Evolutionary conservation across 176 grass and related monocot species (phyloP).

Genomic region (Cymbopogon citratus): DNA sequence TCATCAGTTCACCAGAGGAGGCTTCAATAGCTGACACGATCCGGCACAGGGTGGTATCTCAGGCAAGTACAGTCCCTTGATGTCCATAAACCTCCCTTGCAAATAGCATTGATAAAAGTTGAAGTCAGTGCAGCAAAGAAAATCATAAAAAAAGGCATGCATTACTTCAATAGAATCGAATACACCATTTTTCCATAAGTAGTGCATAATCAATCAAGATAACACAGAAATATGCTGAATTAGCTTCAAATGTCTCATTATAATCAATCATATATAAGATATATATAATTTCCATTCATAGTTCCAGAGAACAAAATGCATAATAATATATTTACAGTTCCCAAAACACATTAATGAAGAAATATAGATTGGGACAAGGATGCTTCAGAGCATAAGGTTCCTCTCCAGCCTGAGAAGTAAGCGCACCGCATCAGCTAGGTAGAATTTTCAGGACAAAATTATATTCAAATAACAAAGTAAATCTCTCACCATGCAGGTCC

Average conservation of each 20-base stretch:
- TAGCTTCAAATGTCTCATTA: constrained; percentile 10
- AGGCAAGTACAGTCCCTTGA: constrained; percentile 48
- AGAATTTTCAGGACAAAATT: not conserved
- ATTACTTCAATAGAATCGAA: too few relatives aligned
- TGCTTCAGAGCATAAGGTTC: constrained; percentile 3
- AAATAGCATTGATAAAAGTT: constrained; percentile 13
- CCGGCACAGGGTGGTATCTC: constrained; percentile 79
- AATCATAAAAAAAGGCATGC: not conserved
- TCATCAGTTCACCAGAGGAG: constrained; percentile 36
- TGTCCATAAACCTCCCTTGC: constrained; percentile 5
- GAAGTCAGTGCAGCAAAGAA: not conserved
- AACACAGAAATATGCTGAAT: not conserved
- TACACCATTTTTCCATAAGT: not conserved
- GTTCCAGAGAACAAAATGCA: not conserved
- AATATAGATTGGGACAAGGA: not conserved
- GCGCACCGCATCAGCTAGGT: not conserved
- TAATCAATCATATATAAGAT: not conserved
- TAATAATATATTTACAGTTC: constrained; percentile 9
- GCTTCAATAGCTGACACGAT: constrained; percentile 55
- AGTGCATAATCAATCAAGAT: constrained; percentile 12
- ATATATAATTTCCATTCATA: not conserved
- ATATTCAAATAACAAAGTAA: constrained; percentile 17
- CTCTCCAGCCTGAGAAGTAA: not conserved
- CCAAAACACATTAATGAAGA: not conserved
- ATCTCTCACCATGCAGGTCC: constrained; percentile 46